phyloP scores from a whole-genome alignment of 2,329 filamentous ascomycete genomes.

The Cercospora sp. region DNA sequence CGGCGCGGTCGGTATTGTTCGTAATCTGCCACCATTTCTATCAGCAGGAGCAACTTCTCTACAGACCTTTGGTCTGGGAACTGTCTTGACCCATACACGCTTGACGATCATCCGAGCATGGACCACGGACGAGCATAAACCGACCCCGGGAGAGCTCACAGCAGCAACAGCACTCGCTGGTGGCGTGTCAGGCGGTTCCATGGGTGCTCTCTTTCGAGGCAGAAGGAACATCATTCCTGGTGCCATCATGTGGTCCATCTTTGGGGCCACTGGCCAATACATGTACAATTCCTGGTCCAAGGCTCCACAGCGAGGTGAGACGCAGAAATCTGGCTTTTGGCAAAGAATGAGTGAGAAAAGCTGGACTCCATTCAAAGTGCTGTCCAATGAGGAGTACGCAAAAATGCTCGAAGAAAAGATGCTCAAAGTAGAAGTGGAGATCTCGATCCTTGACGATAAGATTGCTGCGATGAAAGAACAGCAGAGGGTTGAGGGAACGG shows the following conservation, averaged over 20 bases:
- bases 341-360: constrained; percentile 59
- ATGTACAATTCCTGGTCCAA: constrained; percentile 55
- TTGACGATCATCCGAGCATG: constrained; percentile 42
- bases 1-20: constrained; percentile 53
- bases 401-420: constrained; percentile 70
- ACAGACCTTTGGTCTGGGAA: constrained; percentile 79
- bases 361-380: constrained; percentile 69
- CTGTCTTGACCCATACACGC: constrained; percentile 68
- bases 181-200: constrained; percentile 58
- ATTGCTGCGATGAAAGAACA: constrained; percentile 55
- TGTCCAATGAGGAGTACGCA: constrained; percentile 73
- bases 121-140: constrained; percentile 23
- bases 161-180: constrained; percentile 71
- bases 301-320: constrained; percentile 37
- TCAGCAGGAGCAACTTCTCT: constrained; percentile 72
- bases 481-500: constrained; percentile 17
- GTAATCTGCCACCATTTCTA: constrained; percentile 64
- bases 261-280: constrained; percentile 59
- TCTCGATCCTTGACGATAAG: constrained; percentile 74
- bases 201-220: constrained; percentile 60
- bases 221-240: constrained; percentile 58
- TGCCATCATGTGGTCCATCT: constrained; percentile 58
- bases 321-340: constrained; percentile 43
- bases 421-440: constrained; percentile 70
- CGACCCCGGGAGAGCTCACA: constrained; percentile 54